Conservation (phyloP, 2,329 filamentous ascomycete species). For the Botrytis hyacinthi region DNA sequence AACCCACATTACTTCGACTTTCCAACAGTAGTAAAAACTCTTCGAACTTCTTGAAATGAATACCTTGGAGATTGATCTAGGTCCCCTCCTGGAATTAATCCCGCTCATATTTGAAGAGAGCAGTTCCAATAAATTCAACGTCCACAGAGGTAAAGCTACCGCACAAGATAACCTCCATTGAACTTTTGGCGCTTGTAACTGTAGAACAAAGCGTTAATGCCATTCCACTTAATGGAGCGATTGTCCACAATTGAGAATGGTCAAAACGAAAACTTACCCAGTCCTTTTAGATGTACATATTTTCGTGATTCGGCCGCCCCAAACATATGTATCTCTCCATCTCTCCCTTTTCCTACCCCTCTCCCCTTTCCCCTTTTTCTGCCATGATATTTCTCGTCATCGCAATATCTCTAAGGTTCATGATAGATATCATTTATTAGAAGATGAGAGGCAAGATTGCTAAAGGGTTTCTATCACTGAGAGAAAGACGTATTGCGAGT, state of each 20-base stretch:
- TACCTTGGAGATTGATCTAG: background rate
- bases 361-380: background rate
- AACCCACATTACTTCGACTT: no score
- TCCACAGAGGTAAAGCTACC: background rate
- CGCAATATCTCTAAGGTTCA: background rate
- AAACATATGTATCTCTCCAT: background rate
- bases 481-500: background rate
- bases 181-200: background rate
- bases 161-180: background rate
- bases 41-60: background rate
- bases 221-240: background rate
- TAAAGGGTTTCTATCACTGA: background rate
- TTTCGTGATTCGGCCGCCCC: background rate
- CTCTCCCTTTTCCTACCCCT: background rate
- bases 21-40: no score
- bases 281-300: background rate
- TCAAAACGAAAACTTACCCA: accelerated
- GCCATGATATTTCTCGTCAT: background rate
- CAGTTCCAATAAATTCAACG: background rate
- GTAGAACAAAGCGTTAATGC: background rate
- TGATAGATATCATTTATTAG: background rate
- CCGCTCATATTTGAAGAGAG: background rate
- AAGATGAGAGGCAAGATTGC: background rate
- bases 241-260: background rate
- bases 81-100: background rate